These are phyloP conservation scores for Coemansia sp. DNA, from an alignment of 192 early-diverging fungal genomes.

Conservation along the genomic window DNA sequence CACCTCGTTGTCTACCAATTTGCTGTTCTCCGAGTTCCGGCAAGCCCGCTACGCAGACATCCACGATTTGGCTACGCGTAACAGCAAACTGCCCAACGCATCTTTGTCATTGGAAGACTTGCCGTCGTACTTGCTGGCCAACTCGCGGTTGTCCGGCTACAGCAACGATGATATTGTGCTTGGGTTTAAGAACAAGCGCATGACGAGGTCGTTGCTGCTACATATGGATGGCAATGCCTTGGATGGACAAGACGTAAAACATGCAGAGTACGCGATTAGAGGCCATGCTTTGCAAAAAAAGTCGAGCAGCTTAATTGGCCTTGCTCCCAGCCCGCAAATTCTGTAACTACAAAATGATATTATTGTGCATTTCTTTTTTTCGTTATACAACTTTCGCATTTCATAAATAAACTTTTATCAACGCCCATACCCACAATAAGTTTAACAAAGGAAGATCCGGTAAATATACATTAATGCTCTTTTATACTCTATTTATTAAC, in stretches of 20 bases:
- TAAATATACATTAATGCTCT: no score
- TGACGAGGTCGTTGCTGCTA: slow-evolving; percentile 3
- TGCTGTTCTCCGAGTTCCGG: neutral
- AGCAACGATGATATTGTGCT: slow-evolving; percentile 5
- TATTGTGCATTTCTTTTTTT: neutral
- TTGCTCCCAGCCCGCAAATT: slow-evolving; percentile 26
- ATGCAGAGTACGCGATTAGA: no score
- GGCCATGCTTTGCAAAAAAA: neutral
- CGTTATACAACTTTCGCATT: neutral
- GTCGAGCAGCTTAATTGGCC: slow-evolving; percentile 19
- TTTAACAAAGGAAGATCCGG: no score
- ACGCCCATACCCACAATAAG: no score
- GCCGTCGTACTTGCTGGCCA: slow-evolving; percentile 6
- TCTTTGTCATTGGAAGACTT: slow-evolving; percentile 1
- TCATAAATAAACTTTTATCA: neutral
- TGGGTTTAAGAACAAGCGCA: neutral
- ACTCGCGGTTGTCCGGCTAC: neutral
- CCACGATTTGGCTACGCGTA: slow-evolving; percentile 43
- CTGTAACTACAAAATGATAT: slow-evolving; percentile 1
- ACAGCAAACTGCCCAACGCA: slow-evolving; percentile 27
- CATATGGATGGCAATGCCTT: neutral
- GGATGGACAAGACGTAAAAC: neutral
- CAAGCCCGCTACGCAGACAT: slow-evolving; percentile 21
- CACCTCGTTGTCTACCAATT: slow-evolving; percentile 27
- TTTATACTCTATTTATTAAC: no score